Evolutionary conservation across 306 rosid genomes (phyloP).

Genomic region (Quercus ilex): DNA sequence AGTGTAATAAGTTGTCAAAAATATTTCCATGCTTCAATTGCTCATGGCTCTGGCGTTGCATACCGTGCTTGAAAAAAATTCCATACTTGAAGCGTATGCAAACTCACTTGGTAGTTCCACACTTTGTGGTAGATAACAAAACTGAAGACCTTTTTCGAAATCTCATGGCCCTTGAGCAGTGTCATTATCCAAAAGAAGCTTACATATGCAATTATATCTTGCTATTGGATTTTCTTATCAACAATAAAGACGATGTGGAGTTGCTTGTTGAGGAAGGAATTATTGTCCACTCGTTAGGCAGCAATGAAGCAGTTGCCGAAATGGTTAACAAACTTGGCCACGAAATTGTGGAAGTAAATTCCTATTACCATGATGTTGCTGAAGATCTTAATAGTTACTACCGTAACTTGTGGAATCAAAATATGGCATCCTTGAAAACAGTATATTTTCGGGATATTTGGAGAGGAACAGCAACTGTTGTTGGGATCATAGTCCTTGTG

Average conservation of each 20-base stretch:
- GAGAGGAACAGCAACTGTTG: constrained; percentile 27
- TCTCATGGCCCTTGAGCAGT: no score
- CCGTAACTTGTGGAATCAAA: constrained; percentile 4
- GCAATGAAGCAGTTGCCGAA: no score
- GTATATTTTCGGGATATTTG: constrained; percentile 36
- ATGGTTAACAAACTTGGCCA: no score
- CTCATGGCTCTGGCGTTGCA: background rate
- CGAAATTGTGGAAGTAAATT: no score
- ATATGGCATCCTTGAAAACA: constrained; percentile 18
- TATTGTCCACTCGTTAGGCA: constrained; percentile 11
- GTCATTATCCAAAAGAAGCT: no score
- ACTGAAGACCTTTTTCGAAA: no score
- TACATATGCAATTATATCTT: no score
- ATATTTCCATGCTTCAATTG: background rate
- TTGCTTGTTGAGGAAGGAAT: constrained; percentile 18
- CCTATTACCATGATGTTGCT: no score
- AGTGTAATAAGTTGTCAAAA: background rate
- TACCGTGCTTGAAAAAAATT: background rate
- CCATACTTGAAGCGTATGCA: background rate
- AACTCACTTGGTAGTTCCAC: constrained; percentile 4
- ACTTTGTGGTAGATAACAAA: background rate
- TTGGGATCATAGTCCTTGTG: constrained; percentile 10
- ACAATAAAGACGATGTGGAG: background rate
- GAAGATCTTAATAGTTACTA: background rate
- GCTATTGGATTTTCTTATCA: no score